Conservation (phyloP, 2,329 filamentous ascomycete genomes). For the Sphaceloma murrayae region DNA sequence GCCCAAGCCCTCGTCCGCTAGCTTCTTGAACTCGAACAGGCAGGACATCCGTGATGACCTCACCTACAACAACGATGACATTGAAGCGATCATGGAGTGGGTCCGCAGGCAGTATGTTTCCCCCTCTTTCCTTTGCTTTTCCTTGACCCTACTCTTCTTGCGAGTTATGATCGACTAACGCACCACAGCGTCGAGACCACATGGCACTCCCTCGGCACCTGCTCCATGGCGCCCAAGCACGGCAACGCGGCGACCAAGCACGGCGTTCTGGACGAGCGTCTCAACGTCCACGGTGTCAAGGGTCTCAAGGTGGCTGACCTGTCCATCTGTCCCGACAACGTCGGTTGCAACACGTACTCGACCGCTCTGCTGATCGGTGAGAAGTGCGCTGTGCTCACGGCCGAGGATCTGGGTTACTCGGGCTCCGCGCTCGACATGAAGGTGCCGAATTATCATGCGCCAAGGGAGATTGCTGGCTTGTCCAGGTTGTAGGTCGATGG, state of each 20-base stretch:
- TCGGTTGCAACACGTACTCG: slow-evolving; percentile 53
- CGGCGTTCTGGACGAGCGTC: slow-evolving; percentile 64
- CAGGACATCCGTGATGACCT: slow-evolving; percentile 53
- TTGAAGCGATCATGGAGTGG: slow-evolving; percentile 58
- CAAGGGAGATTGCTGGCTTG: slow-evolving; percentile 36
- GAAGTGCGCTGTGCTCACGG: slow-evolving; percentile 60
- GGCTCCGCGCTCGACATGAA: slow-evolving; percentile 68
- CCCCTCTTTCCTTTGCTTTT: background rate
- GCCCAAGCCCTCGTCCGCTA: slow-evolving; percentile 42
- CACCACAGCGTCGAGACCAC: slow-evolving; percentile 56
- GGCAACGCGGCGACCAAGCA: slow-evolving; percentile 75
- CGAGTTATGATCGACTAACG: slow-evolving; percentile 33
- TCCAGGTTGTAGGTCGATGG: slow-evolving; percentile 31
- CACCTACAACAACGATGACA: slow-evolving; percentile 54
- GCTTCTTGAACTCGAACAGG: slow-evolving; percentile 54
- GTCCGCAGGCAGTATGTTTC: slow-evolving; percentile 30
- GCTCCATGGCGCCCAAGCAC: slow-evolving; percentile 65
- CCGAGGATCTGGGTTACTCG: slow-evolving; percentile 65
- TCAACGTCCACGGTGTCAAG: slow-evolving; percentile 69
- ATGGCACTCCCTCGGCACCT: slow-evolving; percentile 60
- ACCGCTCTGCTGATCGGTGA: slow-evolving; percentile 67
- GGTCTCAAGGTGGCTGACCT: slow-evolving; percentile 69
- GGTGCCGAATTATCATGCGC: slow-evolving; percentile 45
- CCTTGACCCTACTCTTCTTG: background rate
- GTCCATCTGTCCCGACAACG: slow-evolving; percentile 68